These are phyloP conservation scores for Pilobolus umbonatus DNA, from an alignment of 192 early-diverging fungal genomes.

Conservation along the genomic window DNA sequence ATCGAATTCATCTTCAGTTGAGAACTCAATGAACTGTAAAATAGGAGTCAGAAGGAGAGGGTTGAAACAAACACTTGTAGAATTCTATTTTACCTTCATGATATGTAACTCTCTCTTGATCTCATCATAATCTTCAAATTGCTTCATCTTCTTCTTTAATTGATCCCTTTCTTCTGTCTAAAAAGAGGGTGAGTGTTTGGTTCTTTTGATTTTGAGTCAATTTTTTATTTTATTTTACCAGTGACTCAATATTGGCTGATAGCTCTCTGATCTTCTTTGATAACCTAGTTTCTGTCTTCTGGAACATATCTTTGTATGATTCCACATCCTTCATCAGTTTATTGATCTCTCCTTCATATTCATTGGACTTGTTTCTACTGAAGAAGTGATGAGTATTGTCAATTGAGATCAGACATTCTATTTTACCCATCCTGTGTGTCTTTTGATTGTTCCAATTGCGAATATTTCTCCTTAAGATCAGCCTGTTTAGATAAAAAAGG, in stretches of 20 bases:
- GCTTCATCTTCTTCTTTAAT: conserved; percentile 49
- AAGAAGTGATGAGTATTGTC: neutral
- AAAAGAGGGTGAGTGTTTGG: neutral
- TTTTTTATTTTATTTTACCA: conserved; percentile 19
- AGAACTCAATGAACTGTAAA: too few relatives aligned
- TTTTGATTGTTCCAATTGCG: conserved; percentile 16
- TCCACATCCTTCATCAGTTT: conserved; percentile 42
- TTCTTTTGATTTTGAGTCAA: conserved; percentile 7
- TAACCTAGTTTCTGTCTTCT: conserved; percentile 35
- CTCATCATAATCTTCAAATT: conserved; percentile 79
- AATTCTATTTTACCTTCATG: conserved; percentile 68
- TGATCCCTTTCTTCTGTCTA: conserved; percentile 59
- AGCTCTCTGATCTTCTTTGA: conserved; percentile 42
- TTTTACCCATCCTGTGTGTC: conserved; percentile 8
- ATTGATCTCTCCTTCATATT: conserved; percentile 39
- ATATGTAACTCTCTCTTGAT: conserved; percentile 84
- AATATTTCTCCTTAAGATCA: conserved; percentile 38
- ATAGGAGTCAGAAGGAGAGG: too few relatives aligned
- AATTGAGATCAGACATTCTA: neutral
- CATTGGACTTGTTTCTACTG: neutral
- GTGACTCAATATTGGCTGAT: conserved; percentile 36
- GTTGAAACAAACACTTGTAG: too few relatives aligned
- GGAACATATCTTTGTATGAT: conserved; percentile 34
- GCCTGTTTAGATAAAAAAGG: conserved; percentile 22
- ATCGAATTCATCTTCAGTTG: too few relatives aligned